These are phyloP conservation scores for Paramecium pentaurelia DNA, from an alignment of 73 alveolate genomes.

Conservation along the genomic window DNA sequence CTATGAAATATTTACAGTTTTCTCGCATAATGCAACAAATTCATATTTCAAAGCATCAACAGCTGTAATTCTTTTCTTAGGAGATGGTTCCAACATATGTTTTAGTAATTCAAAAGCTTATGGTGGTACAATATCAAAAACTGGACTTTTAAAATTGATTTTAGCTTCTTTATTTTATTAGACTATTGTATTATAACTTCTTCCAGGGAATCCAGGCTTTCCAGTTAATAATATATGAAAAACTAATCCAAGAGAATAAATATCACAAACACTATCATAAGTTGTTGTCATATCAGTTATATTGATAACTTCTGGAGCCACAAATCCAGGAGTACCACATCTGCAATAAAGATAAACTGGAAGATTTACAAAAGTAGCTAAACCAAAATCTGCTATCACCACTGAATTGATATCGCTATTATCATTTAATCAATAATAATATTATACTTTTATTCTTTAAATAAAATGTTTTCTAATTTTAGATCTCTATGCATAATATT, in stretches of 20 bases:
- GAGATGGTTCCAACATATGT: not conserved
- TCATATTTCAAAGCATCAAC: not conserved
- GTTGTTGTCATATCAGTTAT: constrained; percentile 57
- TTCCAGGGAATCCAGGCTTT: constrained; percentile 45
- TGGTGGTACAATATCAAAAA: constrained; percentile 30
- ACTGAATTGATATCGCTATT: constrained; percentile 38
- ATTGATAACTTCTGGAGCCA: constrained; percentile 63
- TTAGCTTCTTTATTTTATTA: constrained; percentile 34
- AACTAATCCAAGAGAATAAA: constrained; percentile 59
- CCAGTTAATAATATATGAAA: constrained; percentile 54
- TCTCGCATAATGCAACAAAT: not conserved
- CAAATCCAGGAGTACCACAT: constrained; percentile 67
- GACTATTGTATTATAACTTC: constrained; percentile 36
- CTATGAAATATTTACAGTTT: not conserved
- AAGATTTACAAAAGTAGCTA: constrained; percentile 50
- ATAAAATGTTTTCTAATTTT: constrained; percentile 50
- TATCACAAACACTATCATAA: constrained; percentile 61
- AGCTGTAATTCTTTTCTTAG: constrained; percentile 46
- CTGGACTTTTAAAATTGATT: constrained; percentile 32
- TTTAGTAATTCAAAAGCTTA: constrained; percentile 1
- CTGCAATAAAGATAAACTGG: constrained; percentile 52
- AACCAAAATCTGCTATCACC: constrained; percentile 59
- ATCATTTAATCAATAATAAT: not conserved
- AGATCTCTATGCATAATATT: constrained; percentile 58
- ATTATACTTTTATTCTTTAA: constrained; percentile 34